Conservation (phyloP, 2,329 filamentous ascomycete genomes). For the Aciculosporium take region DNA sequence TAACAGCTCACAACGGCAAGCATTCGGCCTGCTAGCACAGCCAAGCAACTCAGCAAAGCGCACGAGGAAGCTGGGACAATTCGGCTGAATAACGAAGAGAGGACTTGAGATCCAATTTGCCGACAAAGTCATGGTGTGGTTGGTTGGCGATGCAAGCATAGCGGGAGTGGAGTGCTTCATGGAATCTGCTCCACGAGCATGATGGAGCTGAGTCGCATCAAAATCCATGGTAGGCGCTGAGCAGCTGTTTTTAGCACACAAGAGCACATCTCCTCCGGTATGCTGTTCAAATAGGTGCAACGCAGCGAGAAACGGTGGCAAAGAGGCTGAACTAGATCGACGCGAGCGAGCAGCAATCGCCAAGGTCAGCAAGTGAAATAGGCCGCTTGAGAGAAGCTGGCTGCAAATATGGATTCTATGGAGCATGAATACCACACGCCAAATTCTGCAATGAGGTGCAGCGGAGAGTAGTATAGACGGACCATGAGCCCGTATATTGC, state of each 20-base stretch:
- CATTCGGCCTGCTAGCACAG: too few species aligned
- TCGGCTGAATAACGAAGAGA: too few species aligned
- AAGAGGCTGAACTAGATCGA: background rate
- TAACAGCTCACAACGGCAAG: too few species aligned
- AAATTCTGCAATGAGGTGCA: too few species aligned
- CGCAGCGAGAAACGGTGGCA: background rate
- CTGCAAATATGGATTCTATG: background rate
- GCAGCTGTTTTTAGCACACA: background rate
- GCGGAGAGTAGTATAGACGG: too few species aligned
- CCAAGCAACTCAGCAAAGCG: too few species aligned
- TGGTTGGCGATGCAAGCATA: background rate
- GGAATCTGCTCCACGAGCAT: background rate
- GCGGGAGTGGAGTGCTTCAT: background rate
- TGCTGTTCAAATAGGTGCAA: background rate
- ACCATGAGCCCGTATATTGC: too few species aligned
- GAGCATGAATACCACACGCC: background rate
- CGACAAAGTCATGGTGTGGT: background rate
- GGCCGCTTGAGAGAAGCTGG: background rate
- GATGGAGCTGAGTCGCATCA: constrained; percentile 1
- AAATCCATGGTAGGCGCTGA: background rate
- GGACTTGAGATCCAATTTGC: too few species aligned
- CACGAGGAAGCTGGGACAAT: too few species aligned
- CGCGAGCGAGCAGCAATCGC: background rate
- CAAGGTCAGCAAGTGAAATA: background rate
- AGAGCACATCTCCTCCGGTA: background rate